These are phyloP conservation scores for Orbilia ellipsospora DNA, from an alignment of 2,329 filamentous ascomycete species.

Conservation along the genomic window DNA sequence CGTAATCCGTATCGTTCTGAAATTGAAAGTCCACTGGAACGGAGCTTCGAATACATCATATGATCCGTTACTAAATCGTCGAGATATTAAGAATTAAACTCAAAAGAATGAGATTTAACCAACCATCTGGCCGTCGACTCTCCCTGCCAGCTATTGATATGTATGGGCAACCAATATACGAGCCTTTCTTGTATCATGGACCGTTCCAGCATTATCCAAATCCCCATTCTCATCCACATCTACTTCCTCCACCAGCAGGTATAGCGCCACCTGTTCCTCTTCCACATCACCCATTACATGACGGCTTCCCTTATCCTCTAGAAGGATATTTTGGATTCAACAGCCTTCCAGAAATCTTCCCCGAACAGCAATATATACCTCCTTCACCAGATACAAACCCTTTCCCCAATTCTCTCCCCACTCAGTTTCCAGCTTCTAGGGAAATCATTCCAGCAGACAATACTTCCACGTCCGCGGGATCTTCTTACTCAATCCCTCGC, in stretches of 20 bases:
- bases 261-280: not conserved
- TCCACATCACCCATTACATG: not conserved
- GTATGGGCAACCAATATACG: constrained; percentile 34
- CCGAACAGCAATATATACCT: constrained; percentile 19
- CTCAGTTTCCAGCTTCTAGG: constrained; percentile 32
- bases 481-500: not conserved
- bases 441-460: constrained; percentile 16
- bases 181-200: constrained; percentile 21
- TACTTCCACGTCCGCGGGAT: not conserved
- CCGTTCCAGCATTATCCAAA: constrained; percentile 25
- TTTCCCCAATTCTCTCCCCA: constrained; percentile 6
- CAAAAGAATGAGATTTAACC: constrained; percentile 20
- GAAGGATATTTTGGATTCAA: constrained; percentile 22
- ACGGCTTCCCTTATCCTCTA: constrained; percentile 16
- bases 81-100: not conserved
- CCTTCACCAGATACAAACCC: constrained; percentile 13
- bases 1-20: no score
- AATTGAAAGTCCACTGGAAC: no score
- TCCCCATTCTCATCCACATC: not conserved
- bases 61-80: no score
- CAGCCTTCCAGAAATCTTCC: constrained; percentile 29
- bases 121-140: constrained; percentile 17
- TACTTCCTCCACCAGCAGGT: not conserved
- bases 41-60: no score
- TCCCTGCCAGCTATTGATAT: constrained; percentile 33